Evolutionary conservation across 1,284 basidiomycete genomes (phyloP), one percentile per base, ranked within the genome.

Genomic region (Trametes versicolor): DNA sequence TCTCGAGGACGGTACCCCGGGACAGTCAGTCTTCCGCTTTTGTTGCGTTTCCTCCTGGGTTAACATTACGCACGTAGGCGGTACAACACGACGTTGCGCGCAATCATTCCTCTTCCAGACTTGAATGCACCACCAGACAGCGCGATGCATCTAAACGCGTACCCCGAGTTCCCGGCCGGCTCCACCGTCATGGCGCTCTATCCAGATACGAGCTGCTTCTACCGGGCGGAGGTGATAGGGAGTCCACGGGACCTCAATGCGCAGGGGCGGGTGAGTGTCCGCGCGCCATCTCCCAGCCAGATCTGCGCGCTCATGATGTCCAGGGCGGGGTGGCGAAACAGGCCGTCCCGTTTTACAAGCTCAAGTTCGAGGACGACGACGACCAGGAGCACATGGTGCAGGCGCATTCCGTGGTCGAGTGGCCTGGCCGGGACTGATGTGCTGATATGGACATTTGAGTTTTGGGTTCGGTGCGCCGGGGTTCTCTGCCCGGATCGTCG

Each of bases 201-300:
- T 76, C 93, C 92, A 0, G 93, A 94, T 72, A 94, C 92, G 0
- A 94, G 92, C 70, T 93, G 91, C 74, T 94, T 94, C 78, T 94
- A 94, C 71, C 88, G 90, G 21, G 93, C 93, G 7, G 89, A 93
- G 72, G 92, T 94, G 4, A 83, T 93, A 51, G 81, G 86, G 17
- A 84, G 86, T 10, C 91, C 91, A 7, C 85, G 80, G 70, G 87
- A 89, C 58, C 76, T 85, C 62, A 83, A 82, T 54, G 29, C 29
- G 29, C 29, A 32, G 29, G 29, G 4, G 29, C 80, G 82, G 1
- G 66, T 76, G 15, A 79, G 87, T 58, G 88, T 90, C 70, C 80
- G 84, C n/a, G n/a, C 77, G 17, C 51, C 32, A 32, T 41, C 19
- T 23, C 25, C 0, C 53, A 59, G 10, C 12, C 29, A 25, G 13